Evolutionary conservation across 2,329 filamentous ascomycete genomes (phyloP).

Genomic region (Neofusicoccum laricinum): DNA sequence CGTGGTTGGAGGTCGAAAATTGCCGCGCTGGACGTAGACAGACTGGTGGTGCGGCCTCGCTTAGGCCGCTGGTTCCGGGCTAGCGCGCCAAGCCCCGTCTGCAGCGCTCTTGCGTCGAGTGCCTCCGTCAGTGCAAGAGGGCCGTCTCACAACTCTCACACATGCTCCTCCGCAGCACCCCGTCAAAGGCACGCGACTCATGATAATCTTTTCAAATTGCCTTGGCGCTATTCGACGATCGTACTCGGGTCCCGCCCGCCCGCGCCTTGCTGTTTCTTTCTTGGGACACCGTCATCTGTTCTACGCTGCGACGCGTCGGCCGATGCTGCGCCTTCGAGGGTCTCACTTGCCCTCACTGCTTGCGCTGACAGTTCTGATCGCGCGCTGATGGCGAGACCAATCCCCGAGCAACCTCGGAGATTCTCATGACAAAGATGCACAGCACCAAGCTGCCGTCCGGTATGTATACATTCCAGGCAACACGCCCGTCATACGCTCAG

Average conservation of each 20-base stretch:
- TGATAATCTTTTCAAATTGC: background rate
- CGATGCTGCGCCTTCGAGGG: background rate
- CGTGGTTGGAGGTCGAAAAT: constrained; percentile 13
- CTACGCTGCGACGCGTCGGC: constrained; percentile 3
- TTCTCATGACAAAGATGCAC: background rate
- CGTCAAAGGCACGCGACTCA: background rate
- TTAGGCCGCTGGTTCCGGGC: background rate
- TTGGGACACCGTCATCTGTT: background rate
- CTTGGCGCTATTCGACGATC: background rate
- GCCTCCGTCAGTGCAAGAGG: background rate
- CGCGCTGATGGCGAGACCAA: constrained; percentile 1
- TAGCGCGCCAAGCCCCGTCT: background rate
- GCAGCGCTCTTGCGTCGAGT: background rate
- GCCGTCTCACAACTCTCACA: background rate
- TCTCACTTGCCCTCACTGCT: background rate
- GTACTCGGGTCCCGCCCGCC: background rate
- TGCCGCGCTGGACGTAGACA: background rate
- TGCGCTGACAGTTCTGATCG: background rate
- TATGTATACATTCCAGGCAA: background rate
- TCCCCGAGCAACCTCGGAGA: background rate
- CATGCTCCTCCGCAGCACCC: background rate
- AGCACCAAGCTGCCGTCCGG: background rate
- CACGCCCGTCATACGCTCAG: constrained; percentile 3
- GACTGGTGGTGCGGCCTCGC: constrained; percentile 9
- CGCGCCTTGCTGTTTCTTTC: background rate